phyloP scores from a whole-genome alignment of 2,329 filamentous ascomycete genomes.

The Anisogramma anomala region DNA sequence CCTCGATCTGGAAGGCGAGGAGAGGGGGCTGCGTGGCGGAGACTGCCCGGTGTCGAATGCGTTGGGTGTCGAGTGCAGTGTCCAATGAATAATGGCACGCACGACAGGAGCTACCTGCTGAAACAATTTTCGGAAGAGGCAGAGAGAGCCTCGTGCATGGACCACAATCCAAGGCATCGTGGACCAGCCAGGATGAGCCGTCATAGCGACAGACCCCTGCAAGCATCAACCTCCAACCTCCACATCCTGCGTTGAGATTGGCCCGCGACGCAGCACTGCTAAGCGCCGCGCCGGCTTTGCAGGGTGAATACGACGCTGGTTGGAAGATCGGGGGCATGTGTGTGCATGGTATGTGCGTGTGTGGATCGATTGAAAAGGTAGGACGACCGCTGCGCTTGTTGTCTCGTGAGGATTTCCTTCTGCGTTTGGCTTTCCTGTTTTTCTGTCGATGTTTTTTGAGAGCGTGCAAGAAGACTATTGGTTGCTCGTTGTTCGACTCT shows the following conservation, averaged over 20 bases:
- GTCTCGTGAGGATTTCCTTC: neutral
- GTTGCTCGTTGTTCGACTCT: too few species aligned
- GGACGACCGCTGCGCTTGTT: neutral
- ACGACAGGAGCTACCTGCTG: neutral
- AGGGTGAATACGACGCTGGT: slow-evolving; percentile 6
- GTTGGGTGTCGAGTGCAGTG: too few species aligned
- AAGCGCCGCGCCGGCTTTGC: neutral
- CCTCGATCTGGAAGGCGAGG: too few species aligned
- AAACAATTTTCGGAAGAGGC: neutral
- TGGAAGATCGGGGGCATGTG: neutral
- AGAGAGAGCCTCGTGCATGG: too few species aligned
- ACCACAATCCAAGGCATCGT: too few species aligned
- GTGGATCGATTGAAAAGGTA: slow-evolving; percentile 6
- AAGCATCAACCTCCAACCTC: too few species aligned
- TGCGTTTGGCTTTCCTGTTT: neutral
- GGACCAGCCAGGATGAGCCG: too few species aligned
- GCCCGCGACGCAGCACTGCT: neutral
- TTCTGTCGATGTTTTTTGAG: neutral
- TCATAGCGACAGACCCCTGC: too few species aligned
- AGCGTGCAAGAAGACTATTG: too few species aligned
- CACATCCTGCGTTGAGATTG: too few species aligned
- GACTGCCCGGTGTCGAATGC: too few species aligned
- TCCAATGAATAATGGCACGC: neutral
- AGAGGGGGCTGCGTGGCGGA: too few species aligned
- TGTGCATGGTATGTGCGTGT: neutral